Conservation (phyloP, 2,329 filamentous ascomycete species). For the Aspergillus novofumigatus region DNA sequence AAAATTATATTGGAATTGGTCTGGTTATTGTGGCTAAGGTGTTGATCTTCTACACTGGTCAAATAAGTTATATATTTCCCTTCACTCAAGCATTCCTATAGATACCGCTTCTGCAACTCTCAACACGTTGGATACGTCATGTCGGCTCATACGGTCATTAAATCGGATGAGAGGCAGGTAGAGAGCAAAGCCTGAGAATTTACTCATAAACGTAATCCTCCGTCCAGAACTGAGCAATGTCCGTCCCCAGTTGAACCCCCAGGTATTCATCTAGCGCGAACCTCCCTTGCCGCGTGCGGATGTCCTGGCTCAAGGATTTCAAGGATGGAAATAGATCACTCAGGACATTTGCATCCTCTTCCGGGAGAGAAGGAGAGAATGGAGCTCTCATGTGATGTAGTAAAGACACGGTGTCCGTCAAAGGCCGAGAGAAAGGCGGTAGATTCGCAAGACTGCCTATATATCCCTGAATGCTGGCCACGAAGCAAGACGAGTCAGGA, state of each 20-base stretch:
- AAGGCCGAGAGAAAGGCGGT: constrained; percentile 2
- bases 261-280: constrained; percentile 29
- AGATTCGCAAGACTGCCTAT: constrained; percentile 35
- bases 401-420: constrained; percentile 15
- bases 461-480: constrained; percentile 20
- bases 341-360: constrained; percentile 28
- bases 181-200: not conserved
- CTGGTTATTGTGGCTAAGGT: not conserved
- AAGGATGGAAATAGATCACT: constrained; percentile 28
- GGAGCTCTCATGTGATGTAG: constrained; percentile 17
- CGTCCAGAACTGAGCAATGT: constrained; percentile 38
- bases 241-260: constrained; percentile 23
- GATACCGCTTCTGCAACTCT: not conserved
- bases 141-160: not conserved
- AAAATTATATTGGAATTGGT: not conserved
- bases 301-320: constrained; percentile 14
- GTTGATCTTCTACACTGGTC: no score
- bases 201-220: constrained; percentile 28
- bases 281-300: constrained; percentile 16
- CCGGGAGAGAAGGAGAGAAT: constrained; percentile 16
- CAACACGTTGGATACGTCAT: no score
- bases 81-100: not conserved
- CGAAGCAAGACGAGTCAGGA: constrained; percentile 21
- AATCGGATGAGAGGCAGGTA: not conserved
- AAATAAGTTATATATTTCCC: not conserved